phyloP scores from a whole-genome alignment of 2,329 filamentous ascomycete genomes.

The Arthroderma sp. region DNA sequence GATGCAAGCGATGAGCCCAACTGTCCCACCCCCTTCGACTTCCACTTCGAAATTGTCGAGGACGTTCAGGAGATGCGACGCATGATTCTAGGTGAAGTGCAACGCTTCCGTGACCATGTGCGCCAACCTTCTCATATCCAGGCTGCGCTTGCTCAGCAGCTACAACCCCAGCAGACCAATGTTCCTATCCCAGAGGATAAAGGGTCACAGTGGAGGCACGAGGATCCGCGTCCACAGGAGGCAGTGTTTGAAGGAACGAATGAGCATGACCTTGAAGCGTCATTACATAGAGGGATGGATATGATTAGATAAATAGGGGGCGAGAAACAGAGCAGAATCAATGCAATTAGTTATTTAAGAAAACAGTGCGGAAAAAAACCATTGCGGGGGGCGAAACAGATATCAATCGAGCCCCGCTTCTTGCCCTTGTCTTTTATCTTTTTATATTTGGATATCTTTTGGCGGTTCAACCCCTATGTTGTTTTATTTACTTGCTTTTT shows the following conservation, averaged over 20 bases:
- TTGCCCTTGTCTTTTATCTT: not conserved
- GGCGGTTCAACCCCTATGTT: not conserved
- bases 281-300: conserved; percentile 47
- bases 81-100: conserved; percentile 95
- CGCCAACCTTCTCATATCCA: conserved; percentile 39
- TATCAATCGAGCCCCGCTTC: not conserved
- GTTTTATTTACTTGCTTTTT: not conserved
- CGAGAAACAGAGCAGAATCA: not conserved
- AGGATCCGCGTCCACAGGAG: conserved; percentile 53
- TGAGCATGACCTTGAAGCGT: conserved; percentile 39
- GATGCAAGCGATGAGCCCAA: conserved; percentile 90
- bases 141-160: conserved; percentile 24
- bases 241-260: conserved; percentile 31
- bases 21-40: conserved; percentile 91
- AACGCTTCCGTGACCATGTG: conserved; percentile 61
- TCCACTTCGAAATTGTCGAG: conserved; percentile 95
- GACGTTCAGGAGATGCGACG: conserved; percentile 89
- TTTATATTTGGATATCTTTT: conserved; percentile 1
- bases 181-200: conserved; percentile 53
- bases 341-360: not conserved
- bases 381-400: not conserved
- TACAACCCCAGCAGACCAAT: conserved; percentile 36
- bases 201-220: conserved; percentile 42
- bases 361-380: not conserved
- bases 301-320: conserved; percentile 21